These are phyloP conservation scores for Gremmenia infestans DNA, from an alignment of 2,329 filamentous ascomycete species.

Conservation along the genomic window DNA sequence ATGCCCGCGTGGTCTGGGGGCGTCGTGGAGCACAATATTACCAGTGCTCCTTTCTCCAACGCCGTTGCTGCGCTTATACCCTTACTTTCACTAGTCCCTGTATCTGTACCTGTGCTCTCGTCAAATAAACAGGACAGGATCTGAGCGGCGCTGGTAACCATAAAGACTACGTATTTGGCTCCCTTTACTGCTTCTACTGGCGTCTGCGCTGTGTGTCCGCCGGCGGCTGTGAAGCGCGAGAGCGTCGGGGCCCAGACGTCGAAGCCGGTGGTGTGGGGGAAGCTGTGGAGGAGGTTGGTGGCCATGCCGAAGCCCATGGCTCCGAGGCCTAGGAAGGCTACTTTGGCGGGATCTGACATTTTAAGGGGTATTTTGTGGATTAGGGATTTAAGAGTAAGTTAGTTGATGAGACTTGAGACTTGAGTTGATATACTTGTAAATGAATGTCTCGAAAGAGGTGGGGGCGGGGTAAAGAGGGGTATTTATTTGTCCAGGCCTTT, in stretches of 20 bases:
- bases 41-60: slow-evolving; percentile 50
- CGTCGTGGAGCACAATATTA: slow-evolving; percentile 66
- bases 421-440: too few relatives aligned
- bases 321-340: slow-evolving; percentile 53
- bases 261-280: slow-evolving; percentile 59
- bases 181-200: slow-evolving; percentile 56
- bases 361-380: too few relatives aligned
- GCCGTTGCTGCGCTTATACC: slow-evolving; percentile 26
- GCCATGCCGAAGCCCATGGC: slow-evolving; percentile 84
- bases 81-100: too few relatives aligned
- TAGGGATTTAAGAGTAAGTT: too few relatives aligned
- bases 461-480: too few relatives aligned
- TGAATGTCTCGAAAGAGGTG: too few relatives aligned
- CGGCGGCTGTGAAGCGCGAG: slow-evolving; percentile 58
- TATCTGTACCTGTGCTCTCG: too few relatives aligned
- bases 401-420: too few relatives aligned
- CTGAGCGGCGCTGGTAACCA: slow-evolving; percentile 71
- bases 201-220: slow-evolving; percentile 54
- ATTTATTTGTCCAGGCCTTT: too few relatives aligned
- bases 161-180: slow-evolving; percentile 61
- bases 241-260: slow-evolving; percentile 66
- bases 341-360: slow-evolving; percentile 5
- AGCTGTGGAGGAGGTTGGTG: slow-evolving; percentile 63
- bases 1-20: slow-evolving; percentile 60
- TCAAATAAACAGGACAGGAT: slow-evolving; percentile 62